Evolutionary conservation across 257 asterid species (phyloP).

Genomic region (Solanum pimpinellifolium): DNA sequence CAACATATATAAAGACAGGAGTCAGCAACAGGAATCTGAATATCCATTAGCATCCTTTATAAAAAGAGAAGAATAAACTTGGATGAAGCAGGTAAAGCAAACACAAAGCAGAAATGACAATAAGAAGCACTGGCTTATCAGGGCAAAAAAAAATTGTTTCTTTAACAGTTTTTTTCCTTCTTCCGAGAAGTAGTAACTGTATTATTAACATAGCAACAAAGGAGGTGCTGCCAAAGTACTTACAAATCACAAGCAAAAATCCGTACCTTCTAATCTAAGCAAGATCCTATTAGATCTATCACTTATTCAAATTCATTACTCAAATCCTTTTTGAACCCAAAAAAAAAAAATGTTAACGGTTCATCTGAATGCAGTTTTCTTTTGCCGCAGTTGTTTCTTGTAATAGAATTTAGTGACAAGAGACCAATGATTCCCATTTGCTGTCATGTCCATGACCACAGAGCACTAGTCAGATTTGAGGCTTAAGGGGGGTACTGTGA

Average conservation of each 20-base stretch:
- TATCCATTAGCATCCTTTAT: neutral
- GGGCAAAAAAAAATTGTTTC: neutral
- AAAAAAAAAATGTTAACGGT: neutral
- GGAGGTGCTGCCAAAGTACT: neutral
- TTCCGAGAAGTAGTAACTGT: neutral
- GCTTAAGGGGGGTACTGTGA: neutral
- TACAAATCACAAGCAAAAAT: neutral
- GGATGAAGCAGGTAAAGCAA: neutral
- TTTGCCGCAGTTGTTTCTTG: neutral
- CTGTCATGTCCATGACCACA: neutral
- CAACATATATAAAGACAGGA: neutral
- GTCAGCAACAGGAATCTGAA: neutral
- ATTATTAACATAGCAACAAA: neutral
- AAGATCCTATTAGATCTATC: neutral
- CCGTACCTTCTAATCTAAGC: neutral
- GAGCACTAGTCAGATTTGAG: neutral
- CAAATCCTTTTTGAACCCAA: neutral
- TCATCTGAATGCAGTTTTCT: neutral
- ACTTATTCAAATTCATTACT: neutral
- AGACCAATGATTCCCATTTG: neutral
- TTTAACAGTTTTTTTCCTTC: neutral
- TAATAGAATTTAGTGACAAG: neutral
- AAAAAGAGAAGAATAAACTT: neutral
- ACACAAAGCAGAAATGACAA: constrained; percentile 1
- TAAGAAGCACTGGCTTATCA: constrained; percentile 3